phyloP scores from a whole-genome alignment of 495 filamentous ascomycete genomes.

The Glarea lozoyensis region DNA sequence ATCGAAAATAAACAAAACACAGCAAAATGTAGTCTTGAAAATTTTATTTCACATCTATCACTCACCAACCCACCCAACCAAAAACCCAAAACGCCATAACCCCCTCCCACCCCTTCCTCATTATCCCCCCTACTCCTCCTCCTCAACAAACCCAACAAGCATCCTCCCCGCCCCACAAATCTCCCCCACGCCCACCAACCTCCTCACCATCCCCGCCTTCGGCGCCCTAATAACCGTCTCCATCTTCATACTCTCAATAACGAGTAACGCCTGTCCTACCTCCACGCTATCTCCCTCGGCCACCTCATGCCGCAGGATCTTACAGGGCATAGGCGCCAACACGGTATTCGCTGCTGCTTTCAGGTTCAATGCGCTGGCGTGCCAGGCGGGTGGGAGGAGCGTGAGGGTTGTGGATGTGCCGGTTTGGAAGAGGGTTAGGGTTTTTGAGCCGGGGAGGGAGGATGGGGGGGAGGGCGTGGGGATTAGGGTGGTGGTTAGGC shows the following conservation, averaged over 20 bases:
- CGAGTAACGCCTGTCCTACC: slow-evolving; percentile 82
- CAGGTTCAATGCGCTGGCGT: slow-evolving; percentile 74
- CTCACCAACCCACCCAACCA: too few relatives aligned
- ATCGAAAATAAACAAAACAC: too few relatives aligned
- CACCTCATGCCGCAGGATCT: slow-evolving; percentile 65
- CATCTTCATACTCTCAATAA: slow-evolving; percentile 99
- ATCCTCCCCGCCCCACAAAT: too few relatives aligned
- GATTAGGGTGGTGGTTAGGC: slow-evolving; percentile 74
- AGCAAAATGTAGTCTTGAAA: too few relatives aligned
- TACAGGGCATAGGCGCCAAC: slow-evolving; percentile 77
- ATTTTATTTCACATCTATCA: too few relatives aligned
- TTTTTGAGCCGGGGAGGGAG: slow-evolving; percentile 42
- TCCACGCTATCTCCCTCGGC: slow-evolving; percentile 69
- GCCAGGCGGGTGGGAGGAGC: slow-evolving; percentile 64
- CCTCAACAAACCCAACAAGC: too few relatives aligned
- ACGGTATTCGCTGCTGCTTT: slow-evolving; percentile 78
- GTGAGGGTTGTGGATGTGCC: slow-evolving; percentile 68
- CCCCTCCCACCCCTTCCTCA: too few relatives aligned
- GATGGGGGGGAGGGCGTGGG: too few relatives aligned
- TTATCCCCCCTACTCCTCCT: too few relatives aligned
- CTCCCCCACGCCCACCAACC: too few relatives aligned
- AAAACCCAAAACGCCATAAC: too few relatives aligned
- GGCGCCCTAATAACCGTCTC: slow-evolving; percentile 94
- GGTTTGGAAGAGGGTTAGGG: slow-evolving; percentile 75
- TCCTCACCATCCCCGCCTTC: slow-evolving; percentile 68